Evolutionary conservation across 352 stramenopile genomes (phyloP), one percentile per base, ranked within the genome.

Genomic region (Pythium brachiatum): DNA sequence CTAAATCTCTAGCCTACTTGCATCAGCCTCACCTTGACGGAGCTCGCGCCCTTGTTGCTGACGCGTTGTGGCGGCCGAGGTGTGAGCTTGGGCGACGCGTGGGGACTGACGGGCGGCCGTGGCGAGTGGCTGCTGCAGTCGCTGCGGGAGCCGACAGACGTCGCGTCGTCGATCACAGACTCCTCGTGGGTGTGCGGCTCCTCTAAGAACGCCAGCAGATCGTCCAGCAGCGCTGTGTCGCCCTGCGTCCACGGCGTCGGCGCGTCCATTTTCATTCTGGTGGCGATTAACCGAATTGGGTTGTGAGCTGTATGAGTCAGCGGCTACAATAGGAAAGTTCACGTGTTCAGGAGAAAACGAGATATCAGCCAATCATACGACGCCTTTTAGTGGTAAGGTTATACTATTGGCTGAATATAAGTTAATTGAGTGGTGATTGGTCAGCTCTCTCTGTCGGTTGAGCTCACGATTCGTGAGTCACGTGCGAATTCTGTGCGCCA

Each of bases 121-220:
- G 44, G 44, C 7, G 44, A 52, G 6, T 15, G 44, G 44, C 15
- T n/a, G 44, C 44, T 31, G 44, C 44, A 29, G 44, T 52, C 44
- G 23, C 44, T 52, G 44, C 23, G 44, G 9, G 44, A 29, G 44
- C 26, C 23, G 3, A 29, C 26, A 12, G 44, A 52, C 44, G 44
- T 52, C 20, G 44, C 21, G 44, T 52, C 44, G 7, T 52, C 44
- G 4, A 20, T 7, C 20, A 20, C 20, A 3, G 26, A 20, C 20
- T 52, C 21, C 20, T 52, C 8, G 2, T 21, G 21, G n/a, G 26
- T 12, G 0, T 52, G 21, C 26, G 44, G 21, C 12, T 52, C 21
- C 15, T 32, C 44, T 8, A 56, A 15, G 13, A 56, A 26, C 16
- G 23, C 54, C 41, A 64, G 48, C 7, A 57, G 41, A 15, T 46